phyloP scores from a whole-genome alignment of 1,284 basidiomycete genomes.

The Exobasidium cylindrosporum region DNA sequence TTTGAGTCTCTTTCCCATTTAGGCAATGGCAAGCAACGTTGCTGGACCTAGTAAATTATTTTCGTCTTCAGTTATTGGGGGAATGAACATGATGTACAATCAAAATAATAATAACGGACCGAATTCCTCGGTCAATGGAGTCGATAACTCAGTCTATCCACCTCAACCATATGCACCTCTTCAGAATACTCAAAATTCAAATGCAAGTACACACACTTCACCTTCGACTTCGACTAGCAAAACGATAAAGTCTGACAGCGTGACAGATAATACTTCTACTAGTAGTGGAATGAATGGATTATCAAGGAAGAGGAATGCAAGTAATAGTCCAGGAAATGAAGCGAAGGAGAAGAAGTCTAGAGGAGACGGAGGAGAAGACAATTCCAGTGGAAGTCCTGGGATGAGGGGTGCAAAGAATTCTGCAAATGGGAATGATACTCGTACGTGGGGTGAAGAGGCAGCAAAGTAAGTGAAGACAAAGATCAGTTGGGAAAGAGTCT shows the following conservation, averaged over 20 bases:
- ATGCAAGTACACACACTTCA: conserved; percentile 23
- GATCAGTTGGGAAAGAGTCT: conserved; percentile 12
- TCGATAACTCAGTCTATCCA: conserved; percentile 26
- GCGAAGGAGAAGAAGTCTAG: conserved; percentile 29
- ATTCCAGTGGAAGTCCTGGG: not conserved
- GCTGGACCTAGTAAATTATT: not conserved
- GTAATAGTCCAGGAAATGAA: conserved; percentile 36
- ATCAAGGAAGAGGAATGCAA: conserved; percentile 35
- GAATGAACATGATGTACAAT: conserved; percentile 6
- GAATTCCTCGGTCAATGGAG: conserved; percentile 1
- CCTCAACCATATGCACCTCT: conserved; percentile 32
- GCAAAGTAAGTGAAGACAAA: conserved; percentile 37
- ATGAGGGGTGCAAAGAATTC: not conserved
- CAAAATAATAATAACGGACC: not conserved
- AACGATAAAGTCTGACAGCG: conserved; percentile 20
- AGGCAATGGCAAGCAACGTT: conserved; percentile 8
- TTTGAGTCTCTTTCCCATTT: not conserved
- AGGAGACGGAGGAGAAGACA: not conserved
- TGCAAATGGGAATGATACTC: not conserved
- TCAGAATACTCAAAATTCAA: not conserved
- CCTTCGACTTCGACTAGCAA: conserved; percentile 15
- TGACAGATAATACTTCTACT: conserved; percentile 18
- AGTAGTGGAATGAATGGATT: conserved; percentile 20
- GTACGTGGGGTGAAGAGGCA: conserved; percentile 42
- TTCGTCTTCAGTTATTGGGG: not conserved